Base-by-base conservation (phyloP, 441 rosid genomes). In the Mallotus japonicus region DNA sequence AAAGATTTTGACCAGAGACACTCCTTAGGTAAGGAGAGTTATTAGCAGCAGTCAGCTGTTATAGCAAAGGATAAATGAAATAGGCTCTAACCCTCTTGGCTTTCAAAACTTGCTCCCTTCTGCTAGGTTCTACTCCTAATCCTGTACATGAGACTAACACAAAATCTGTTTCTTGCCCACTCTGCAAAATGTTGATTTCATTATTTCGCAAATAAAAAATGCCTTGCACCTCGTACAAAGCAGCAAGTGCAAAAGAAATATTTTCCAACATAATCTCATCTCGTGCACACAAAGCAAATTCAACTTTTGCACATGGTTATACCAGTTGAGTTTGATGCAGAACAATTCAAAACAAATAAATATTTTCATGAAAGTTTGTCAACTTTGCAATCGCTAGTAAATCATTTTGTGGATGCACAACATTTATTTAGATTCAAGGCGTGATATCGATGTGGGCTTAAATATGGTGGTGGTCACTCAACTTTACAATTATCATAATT, bases 91-190 rank as follows among this genome's bases (percentile, higher is more conserved):
- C 99, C 85, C 97, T 89, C 87, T 91, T 95, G 75, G 97, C 92
- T 83, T 91, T 90, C 51, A 95, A 79, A 84, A 95, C 98, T 83
- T 95, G 99, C 85, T 95, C 98, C 79, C 94, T 87, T 80, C 97
- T 87, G 78, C 80, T 84, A 61, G 92, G 87, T 59, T 95, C 99
- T 56, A 93, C 92, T 72, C 97, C 97, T 49, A 81, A 83, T 78
- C 98, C 97, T 40, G 99, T 87, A 77, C 99, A 91, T 5, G 98
- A 95, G 71, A 95, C 98, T 65, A 95, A 80, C 63, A 90, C 79
- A 69, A 91, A 95, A 49, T 95, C 97, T 42, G 99, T 91, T 88
- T 95, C 99, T 84, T 88, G 96, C 71, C 99, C 97, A 22, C 89
- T 82, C 98, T 95, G 85, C 91, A 88, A n/a, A 77, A 72, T 19